A percentile compares a stretch with the other conserved stretches of the same genome.
These are phyloP conservation scores for Silene coronaria DNA, from an alignment of 179 eudicot genomes.

Conservation along the genomic window DNA sequence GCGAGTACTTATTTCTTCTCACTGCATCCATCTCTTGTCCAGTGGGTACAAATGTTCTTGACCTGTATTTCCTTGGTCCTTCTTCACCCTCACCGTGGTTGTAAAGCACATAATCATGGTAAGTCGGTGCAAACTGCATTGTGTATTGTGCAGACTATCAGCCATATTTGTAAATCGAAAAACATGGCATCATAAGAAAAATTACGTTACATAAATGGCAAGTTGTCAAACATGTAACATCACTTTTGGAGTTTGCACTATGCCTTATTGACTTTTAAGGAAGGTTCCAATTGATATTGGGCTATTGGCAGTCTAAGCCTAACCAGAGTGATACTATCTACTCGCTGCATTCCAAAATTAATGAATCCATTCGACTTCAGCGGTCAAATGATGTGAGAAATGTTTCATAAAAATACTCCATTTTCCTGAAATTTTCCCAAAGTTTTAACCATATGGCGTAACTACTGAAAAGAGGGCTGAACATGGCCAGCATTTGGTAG, in stretches of 20 bases:
- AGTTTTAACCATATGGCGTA: neutral
- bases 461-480: neutral
- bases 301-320: neutral
- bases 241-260: neutral
- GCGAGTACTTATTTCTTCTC: conserved; percentile 54
- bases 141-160: neutral
- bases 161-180: neutral
- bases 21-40: conserved; percentile 94
- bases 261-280: neutral
- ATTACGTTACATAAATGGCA: neutral
- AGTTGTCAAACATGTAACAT: conserved; percentile 6
- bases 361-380: neutral
- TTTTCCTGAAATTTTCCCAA: neutral
- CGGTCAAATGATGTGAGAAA: neutral
- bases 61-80: conserved; percentile 71
- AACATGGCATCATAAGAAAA: neutral
- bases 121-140: conserved; percentile 93
- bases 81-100: conserved; percentile 80
- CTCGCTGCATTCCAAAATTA: neutral
- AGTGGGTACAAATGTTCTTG: conserved; percentile 90
- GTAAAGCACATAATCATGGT: conserved; percentile 90
- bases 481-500: neutral
- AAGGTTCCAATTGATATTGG: neutral
- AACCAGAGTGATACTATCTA: neutral
- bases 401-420: neutral